These are phyloP conservation scores for Hemileccinum impolitum DNA, from an alignment of 768 basidiomycete genomes.

Conservation along the genomic window DNA sequence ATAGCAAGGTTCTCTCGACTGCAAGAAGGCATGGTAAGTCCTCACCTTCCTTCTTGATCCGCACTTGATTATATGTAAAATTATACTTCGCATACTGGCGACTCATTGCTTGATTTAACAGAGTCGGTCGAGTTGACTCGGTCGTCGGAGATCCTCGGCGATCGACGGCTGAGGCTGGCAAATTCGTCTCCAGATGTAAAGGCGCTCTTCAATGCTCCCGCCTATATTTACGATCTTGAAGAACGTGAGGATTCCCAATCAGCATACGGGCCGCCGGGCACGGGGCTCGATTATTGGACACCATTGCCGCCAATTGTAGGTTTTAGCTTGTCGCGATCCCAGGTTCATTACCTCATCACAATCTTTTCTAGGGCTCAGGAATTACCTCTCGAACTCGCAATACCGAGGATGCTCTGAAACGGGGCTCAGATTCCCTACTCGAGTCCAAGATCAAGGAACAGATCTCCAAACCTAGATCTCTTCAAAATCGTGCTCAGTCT, in stretches of 20 bases:
- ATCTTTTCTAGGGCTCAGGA: conserved; percentile 53
- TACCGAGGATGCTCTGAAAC: conserved; percentile 72
- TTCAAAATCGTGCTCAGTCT: conserved; percentile 85
- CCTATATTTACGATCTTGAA: conserved; percentile 79
- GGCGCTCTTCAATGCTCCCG: conserved; percentile 85
- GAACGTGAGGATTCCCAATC: conserved; percentile 64
- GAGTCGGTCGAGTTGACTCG: conserved; percentile 78
- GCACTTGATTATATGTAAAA: conserved; percentile 31
- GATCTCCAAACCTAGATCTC: conserved; percentile 68
- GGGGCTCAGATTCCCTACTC: conserved; percentile 79
- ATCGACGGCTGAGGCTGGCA: conserved; percentile 75
- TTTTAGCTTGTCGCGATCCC: conserved; percentile 9
- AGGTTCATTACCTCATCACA: conserved; percentile 20
- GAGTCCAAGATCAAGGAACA: conserved; percentile 84
- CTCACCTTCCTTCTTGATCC: background rate
- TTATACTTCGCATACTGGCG: background rate
- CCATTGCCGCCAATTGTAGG: conserved; percentile 73
- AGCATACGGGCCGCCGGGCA: conserved; percentile 49
- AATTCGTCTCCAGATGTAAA: conserved; percentile 94
- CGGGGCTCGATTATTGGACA: conserved; percentile 70
- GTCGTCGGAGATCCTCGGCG: conserved; percentile 57
- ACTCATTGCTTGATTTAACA: conserved; percentile 26
- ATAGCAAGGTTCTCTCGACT: conserved; percentile 87
- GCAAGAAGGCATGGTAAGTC: conserved; percentile 60
- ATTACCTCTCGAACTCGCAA: conserved; percentile 66